Evolutionary conservation across 768 basidiomycete genomes (phyloP), one percentile per base, ranked within the genome.

Genomic region (Trametes cubensis): DNA sequence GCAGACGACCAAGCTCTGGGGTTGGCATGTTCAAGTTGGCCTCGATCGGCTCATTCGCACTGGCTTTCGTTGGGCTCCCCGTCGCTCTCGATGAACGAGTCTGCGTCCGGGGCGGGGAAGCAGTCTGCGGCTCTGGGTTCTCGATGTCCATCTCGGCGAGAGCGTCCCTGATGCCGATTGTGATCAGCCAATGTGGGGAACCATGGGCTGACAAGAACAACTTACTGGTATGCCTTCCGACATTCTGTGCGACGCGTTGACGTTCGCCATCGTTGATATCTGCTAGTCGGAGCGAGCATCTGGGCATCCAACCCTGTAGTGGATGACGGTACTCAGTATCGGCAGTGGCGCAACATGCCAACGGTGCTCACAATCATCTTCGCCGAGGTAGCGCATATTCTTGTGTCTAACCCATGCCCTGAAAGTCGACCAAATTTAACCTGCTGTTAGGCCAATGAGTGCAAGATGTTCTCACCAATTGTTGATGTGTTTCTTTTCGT

Each of bases 381-480:
- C 92, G 5, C 88, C 89, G 2, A 96, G 77, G 58, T 85, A 67
- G 48, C 82, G 77, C n/a, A 96, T 74, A 58, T 81, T 81, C 28
- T 81, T 82, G 15, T 78, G 62, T 3, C 77, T 70, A 4, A 92
- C 77, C 78, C 82, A 88, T 75, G 85, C 81, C 90, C 90, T 92
- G 40, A 14, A 41, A 45, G 13, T 13, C 30, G 4, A 30, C 49
- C n/a, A 23, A n/a, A 51, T 40, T 42, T 55, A 58, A 17, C 25
- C 20, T 45, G 18, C 20, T 40, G 10, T 38, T 17, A 40, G 4
- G 26, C 8, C 30, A 7, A 5, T 4, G 30, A 1, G 68, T 13
- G 26, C 82, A 15, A 34, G 34, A 34, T 34, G 11, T 4, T 2
- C 5, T 34, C 67, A 85, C 89, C 92, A 89, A 28, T 60, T 64